A percentile compares a stretch with the other conserved stretches of the same genome.
Conservation (phyloP, 495 filamentous ascomycete genomes). For the Aspergillus conjunctus region DNA sequence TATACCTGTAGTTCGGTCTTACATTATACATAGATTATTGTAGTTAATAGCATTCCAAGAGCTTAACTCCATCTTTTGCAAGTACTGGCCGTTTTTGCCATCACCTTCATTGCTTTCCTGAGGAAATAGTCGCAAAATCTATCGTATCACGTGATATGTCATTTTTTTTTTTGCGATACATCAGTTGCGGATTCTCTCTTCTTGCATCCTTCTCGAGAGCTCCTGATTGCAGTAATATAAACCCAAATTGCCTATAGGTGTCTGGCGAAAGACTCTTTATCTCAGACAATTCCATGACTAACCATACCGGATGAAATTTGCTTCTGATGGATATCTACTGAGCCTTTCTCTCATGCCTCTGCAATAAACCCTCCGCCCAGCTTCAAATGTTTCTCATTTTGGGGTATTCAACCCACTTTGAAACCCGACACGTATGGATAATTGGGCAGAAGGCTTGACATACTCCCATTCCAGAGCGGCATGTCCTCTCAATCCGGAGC, state of each 20-base stretch:
- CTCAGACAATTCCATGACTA: too few relatives aligned
- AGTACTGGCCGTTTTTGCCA: neutral
- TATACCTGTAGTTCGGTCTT: constrained; percentile 7
- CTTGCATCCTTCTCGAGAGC: neutral
- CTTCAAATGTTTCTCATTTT: too few relatives aligned
- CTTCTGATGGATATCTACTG: too few relatives aligned
- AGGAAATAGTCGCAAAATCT: neutral
- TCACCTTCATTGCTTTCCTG: neutral
- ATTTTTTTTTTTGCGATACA: neutral
- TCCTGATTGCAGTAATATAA: neutral
- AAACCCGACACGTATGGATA: neutral
- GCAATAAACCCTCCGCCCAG: too few relatives aligned
- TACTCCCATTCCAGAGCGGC: constrained; percentile 18
- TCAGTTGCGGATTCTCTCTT: neutral
- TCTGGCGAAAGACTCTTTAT: too few relatives aligned
- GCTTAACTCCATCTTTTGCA: neutral
- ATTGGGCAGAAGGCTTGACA: neutral
- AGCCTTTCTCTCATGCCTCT: too few relatives aligned
- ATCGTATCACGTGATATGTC: neutral
- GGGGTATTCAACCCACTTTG: too few relatives aligned
- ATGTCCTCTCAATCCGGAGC: constrained; percentile 41
- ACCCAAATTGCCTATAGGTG: too few relatives aligned
- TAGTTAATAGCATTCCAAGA: neutral
- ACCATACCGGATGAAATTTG: too few relatives aligned
- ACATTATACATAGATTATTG: constrained; percentile 10